Evolutionary conservation across 306 rosid genomes (phyloP), one percentile per base, ranked within the genome.

Genomic region (Clitoria ternatea): DNA sequence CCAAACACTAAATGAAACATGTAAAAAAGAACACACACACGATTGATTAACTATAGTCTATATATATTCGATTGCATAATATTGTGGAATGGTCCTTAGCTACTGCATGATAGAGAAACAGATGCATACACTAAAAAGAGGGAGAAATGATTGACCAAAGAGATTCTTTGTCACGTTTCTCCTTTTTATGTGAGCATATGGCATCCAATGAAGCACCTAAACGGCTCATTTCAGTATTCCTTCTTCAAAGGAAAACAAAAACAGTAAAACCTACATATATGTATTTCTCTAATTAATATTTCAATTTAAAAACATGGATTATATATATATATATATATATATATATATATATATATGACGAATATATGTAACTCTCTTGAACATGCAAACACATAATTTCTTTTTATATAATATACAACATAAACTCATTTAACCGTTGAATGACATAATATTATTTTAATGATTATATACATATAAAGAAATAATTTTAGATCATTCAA

Each of bases 141-240:
- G 60, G 64, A 57, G 62, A 65, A 33, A 52, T 66, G 56, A 67
- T 72, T 72, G 83, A 66, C 79, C 65, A 56, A 59, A 66, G 66
- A 79, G 79, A 79, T 79, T 72, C 79, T 72, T 79, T 66, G 43
- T 73, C 59, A 66, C 61, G 14, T 73, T 72, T 57, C 75, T 55
- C 15, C 73, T 59, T 66, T 78, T 72, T 61, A 52, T 26, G 57
- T 6, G n/a, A 40, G 44, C 61, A 73, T 79, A 67, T 56, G 53
- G 72, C 72, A 79, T 74, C 83, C 83, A 67, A 73, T 79, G 76
- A 59, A 60, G 66, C 70, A 26, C 29, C 57, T 70, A 27, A 14
- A 6, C 24, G 42, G 56, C 17, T 52, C 18, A 70, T 70, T 30
- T 66, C 53, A 52, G 11, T 40, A 22, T n/a, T 35, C 18, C 32